Percentiles rank a stretch among this genome's conserved stretches.
Conservation (phyloP, 108 stramenopile genomes). For the Skeletonema marinoi region DNA sequence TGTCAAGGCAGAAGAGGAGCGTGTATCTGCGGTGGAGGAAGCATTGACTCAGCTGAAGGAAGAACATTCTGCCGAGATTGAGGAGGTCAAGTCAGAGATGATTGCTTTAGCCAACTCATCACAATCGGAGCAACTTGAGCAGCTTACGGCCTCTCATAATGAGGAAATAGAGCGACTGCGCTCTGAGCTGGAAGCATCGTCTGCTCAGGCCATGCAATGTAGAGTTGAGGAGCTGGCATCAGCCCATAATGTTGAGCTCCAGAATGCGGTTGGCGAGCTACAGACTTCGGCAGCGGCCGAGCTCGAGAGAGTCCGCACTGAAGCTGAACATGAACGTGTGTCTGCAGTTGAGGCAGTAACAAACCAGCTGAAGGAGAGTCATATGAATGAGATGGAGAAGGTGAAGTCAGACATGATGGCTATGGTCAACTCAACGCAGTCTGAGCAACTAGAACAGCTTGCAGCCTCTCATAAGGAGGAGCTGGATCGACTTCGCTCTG, state of each 20-base stretch:
- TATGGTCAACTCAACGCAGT: background rate
- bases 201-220: slow-evolving; percentile 15
- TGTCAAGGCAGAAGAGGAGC: slow-evolving; percentile 9
- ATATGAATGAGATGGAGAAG: background rate
- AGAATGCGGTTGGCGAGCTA: background rate
- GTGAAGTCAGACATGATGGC: slow-evolving; percentile 15
- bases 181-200: slow-evolving; percentile 1
- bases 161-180: background rate
- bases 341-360: slow-evolving; percentile 6
- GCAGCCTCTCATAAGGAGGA: background rate
- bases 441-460: background rate
- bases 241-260: slow-evolving; percentile 25
- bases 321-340: slow-evolving; percentile 9
- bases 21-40: slow-evolving; percentile 14
- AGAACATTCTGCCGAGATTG: slow-evolving; percentile 3
- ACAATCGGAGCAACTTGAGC: slow-evolving; percentile 5
- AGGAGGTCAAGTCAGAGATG: slow-evolving; percentile 17
- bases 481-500: slow-evolving; percentile 2
- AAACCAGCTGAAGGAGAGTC: background rate
- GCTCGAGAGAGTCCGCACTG: slow-evolving; percentile 1
- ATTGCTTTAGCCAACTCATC: slow-evolving; percentile 1
- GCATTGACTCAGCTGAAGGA: slow-evolving; percentile 8
- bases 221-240: slow-evolving; percentile 14
- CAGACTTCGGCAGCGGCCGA: background rate
- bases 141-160: background rate